Evolutionary conservation across 352 stramenopile species (phyloP), one percentile per base, ranked within the genome.

Genomic region (Pythium phragmiticola): DNA sequence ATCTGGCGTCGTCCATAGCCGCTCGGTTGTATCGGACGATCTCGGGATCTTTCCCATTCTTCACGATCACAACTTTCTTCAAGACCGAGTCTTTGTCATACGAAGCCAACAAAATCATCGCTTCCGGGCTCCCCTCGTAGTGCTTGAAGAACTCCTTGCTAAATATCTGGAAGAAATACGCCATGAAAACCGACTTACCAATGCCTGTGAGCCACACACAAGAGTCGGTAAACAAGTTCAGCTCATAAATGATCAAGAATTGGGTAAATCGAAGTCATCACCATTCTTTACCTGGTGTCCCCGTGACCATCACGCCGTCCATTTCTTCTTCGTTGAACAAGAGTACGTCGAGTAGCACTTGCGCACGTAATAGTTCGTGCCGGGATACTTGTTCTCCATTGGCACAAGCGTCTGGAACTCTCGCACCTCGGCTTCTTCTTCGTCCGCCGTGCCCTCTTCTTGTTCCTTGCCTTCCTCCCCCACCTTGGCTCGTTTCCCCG

Each of bases 131-230:
- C n/a, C n/a, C n/a, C 26, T 4, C 26, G 26, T 28, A 28, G 26
- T 28, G 26, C 26, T 28, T 28, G 26, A 28, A 28, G 26, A 28
- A 17, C 36, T 56, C 36, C 1, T 19, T 5, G 16, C 57, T 49
- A 47, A 42, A 64, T 4, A 36, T 34, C 37, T 57, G 47, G 39
- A 64, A 51, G 26, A 64, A 64, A 28, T 57, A 51, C 0, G 36
- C 46, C 57, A 64, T 64, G 11, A 64, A 64, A 4, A 51, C 34
- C 36, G 57, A 64, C 57, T 57, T 64, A 21, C 57, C 57, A 36
- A 55, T 63, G 33, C 33, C 57, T 63, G 43, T 13, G 46, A 16
- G 28, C 7, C 46, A 53, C 12, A 57, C 30, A 26, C n/a, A 36
- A 9, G 33, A 17, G 16, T 11, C 8, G 13, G 4, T 39, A 2